Evolutionary conservation across 176 grass and related monocot genomes (phyloP), one percentile per base, ranked within the genome.

Genomic region (Zoysia japonica): DNA sequence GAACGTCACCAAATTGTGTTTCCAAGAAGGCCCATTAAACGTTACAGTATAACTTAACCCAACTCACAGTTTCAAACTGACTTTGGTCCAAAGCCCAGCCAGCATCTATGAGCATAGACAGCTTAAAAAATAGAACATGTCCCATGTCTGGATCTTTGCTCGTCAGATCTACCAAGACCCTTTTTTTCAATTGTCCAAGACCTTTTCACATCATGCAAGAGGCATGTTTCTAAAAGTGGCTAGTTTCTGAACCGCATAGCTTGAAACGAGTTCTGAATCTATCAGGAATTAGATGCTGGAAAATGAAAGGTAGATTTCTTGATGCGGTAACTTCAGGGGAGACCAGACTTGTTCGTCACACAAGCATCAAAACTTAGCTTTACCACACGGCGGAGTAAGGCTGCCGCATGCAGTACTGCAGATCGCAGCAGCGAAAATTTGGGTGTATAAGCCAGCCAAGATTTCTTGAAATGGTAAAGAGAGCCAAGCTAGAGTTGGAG

Each of bases 291-390:
- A 9, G 86, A 68, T 40, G 80, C 75, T 74, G 85, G 10, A 51
- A 78, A 53, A 75, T 28, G 61, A 14, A 43, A 37, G 4, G 50
- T 43, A 68, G 86, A 88, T 62, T 61, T 79, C 86, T 83, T 60
- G 68, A 66, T 67, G 86, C 80, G 36, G 75, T 83, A 74, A 88
- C 80, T 88, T 90, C 65, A 41, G 49, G 78, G 66, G 60, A 51
- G 78, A 19, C 16, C 47, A 90, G 79, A 88, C 88, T 88, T 84
- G 85, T 70, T 14, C 38, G 47, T 84, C 60, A 90, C 83, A 90
- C 84, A 87, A 87, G 88, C 85, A 90, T 87, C 88, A 15, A 45
- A 88, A 88, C 87, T 9, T 90, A 67, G 74, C 88, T 86, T 83
- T 69, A 83, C 79, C 51, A 47, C 79, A 39, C 6, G 28, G 75